Conservation (phyloP, 2,329 filamentous ascomycete species). For the Escovopsis weberi region DNA sequence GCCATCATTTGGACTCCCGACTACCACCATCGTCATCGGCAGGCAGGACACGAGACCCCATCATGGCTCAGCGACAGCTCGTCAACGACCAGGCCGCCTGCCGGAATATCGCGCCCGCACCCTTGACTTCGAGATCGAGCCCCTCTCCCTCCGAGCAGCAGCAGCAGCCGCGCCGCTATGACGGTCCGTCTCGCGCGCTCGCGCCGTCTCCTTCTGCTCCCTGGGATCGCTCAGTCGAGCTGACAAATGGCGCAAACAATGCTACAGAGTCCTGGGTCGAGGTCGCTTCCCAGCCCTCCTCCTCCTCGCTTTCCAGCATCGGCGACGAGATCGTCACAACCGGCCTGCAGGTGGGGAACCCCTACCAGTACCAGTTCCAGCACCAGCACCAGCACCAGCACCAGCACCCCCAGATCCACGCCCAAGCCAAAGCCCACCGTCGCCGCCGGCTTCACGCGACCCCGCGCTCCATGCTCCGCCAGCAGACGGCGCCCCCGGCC, state of each 20-base stretch:
- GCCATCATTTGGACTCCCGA: too few relatives aligned
- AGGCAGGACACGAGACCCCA: too few relatives aligned
- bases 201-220: not conserved
- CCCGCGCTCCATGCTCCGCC: constrained; percentile 20
- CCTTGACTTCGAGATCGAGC: constrained; percentile 7
- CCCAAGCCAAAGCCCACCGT: constrained; percentile 19
- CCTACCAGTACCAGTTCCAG: constrained; percentile 22
- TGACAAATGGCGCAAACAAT: constrained; percentile 36
- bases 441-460: constrained; percentile 36
- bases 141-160: constrained; percentile 11
- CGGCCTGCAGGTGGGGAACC: constrained; percentile 61
- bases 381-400: too few relatives aligned
- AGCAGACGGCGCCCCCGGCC: constrained; percentile 23
- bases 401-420: too few relatives aligned
- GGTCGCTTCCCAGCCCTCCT: constrained; percentile 81
- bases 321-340: constrained; percentile 84
- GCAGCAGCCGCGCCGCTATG: constrained; percentile 15
- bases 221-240: constrained; percentile 1
- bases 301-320: constrained; percentile 77
- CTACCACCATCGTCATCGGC: too few relatives aligned
- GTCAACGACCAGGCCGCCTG: too few relatives aligned
- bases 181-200: constrained; percentile 16
- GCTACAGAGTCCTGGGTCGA: constrained; percentile 87
- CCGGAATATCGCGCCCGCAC: constrained; percentile 12
- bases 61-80: too few relatives aligned